Evolutionary conservation across 441 rosid genomes (phyloP), one percentile per base, ranked within the genome.

Genomic region (Bocquillonia castaneifolia): DNA sequence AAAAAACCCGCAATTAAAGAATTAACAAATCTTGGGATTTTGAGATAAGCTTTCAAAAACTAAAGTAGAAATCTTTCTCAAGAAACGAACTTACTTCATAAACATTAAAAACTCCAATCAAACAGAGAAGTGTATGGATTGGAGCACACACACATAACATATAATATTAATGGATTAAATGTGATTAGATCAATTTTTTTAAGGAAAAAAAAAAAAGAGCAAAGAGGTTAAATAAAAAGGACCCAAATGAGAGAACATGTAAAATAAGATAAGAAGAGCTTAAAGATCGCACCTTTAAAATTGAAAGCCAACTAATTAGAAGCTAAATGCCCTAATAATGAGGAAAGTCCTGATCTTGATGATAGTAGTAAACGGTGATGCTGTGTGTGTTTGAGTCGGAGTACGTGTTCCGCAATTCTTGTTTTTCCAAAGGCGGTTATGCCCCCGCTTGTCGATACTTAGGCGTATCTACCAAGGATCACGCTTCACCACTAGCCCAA

Each of bases 231-330:
- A 53, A 40, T 7, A 34, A 47, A 57, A 29, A 9, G n/a, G 7
- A 36, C 60, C 70, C 53, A 72, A 3, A 48, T 37, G 7, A 6
- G 45, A 48, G 3, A 31, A 47, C 17, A 22, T 3, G 13, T 18
- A 0, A 47, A 32, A 47, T 22, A 64, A 34, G 23, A 52, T 9
- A 36, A 55, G 7, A 1, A 18, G 42, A 31, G 32, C 17, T 48
- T 14, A 66, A 57, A 72, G 57, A 12, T 29, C 50, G 26, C 20
- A 72, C 76, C 76, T 51, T 72, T 45, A 53, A 59, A 23, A 28
- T 59, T 10, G 47, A 45, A 37, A 50, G 22, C 25, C n/a, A 22
- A 56, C 10, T 10, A 13, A 52, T 22, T 14, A 6, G 23, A 39
- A 1, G 54, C 8, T 3, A 4, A 31, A 20, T n/a, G 40, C 39